Base-by-base conservation (phyloP, 1,284 basidiomycete species). In the Pseudozyma thailandica region DNA sequence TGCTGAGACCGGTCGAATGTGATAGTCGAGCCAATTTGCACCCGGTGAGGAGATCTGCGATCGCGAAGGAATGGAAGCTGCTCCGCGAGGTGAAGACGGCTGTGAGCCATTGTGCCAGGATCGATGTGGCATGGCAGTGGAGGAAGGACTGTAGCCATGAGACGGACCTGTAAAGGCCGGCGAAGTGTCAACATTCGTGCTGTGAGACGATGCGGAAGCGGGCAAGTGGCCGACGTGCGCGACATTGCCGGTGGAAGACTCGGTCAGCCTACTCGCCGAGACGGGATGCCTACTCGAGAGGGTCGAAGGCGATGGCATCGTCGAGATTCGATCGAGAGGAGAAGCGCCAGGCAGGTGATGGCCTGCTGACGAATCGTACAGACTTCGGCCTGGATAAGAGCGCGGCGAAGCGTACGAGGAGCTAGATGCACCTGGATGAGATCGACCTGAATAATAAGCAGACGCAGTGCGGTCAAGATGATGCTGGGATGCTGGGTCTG, bases 21-120 rank as follows among this genome's bases (percentile, higher is more conserved):
- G 52, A 26, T 61, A n/a, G 10, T 68, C 58, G 27, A 55, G 46
- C 53, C 54, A 57, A 23, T 68, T 46, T 7, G 47, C 46, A 20
- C 53, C 47, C 4, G 64, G 57, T 12, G 64, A 57, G 4, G 53
- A 57, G 37, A 60, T 39, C 41, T 57, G 65, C 2, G 65, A 56
- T 27, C 59, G 59, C 2, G 39, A 12, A 41, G 55, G 48, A 8
- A 45, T 25, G 2, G 65, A 60, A 25, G 50, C 21, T n/a, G 47
- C 46, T n/a, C 42, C 53, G 23, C 46, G 52, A 9, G 65, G 59
- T 4, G 58, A 61, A 13, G 65, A 18, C 15, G 59, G 59, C 26
- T 49, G 63, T 6, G 63, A 65, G 44, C 63, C 52, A 15, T 54
- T 55, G 43, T 59, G 51, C 63, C 56, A 65, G 1, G 52, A 44